Evolutionary conservation across 805 yeast species (phyloP).

Genomic region (Saccharomycopsis sp.): DNA sequence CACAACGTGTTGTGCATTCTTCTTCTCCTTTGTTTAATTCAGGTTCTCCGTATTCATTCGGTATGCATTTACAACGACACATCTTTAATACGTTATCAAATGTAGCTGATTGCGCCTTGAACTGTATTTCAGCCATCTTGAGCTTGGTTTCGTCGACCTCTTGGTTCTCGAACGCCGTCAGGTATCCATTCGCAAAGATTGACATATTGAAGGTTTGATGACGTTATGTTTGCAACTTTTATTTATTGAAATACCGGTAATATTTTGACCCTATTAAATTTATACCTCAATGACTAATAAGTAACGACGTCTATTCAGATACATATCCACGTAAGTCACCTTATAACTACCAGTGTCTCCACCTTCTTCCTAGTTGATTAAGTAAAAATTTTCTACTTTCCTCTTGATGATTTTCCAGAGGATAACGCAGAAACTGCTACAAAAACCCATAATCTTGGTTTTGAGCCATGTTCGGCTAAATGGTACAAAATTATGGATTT

Average conservation of each 20-base stretch:
- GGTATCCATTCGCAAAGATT: conserved; percentile 38
- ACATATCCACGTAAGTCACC: too few relatives aligned
- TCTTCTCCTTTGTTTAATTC: conserved; percentile 82
- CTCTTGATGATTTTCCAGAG: too few relatives aligned
- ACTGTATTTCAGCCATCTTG: conserved; percentile 61
- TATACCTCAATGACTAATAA: too few relatives aligned
- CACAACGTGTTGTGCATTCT: conserved; percentile 82
- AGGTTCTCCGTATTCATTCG: conserved; percentile 77
- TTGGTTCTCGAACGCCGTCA: conserved; percentile 35
- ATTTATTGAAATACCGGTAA: too few relatives aligned
- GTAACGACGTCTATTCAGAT: too few relatives aligned
- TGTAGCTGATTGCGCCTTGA: conserved; percentile 53
- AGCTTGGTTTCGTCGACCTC: conserved; percentile 55
- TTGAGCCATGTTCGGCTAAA: neutral
- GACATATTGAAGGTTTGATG: conserved; percentile 47
- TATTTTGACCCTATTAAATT: too few relatives aligned
- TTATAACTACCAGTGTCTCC: too few relatives aligned
- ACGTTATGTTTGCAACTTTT: too few relatives aligned
- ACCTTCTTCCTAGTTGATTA: too few relatives aligned
- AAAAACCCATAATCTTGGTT: neutral
- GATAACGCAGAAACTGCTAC: neutral
- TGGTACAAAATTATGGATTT: neutral
- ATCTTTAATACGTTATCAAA: conserved; percentile 48
- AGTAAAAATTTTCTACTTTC: neutral
- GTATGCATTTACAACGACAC: conserved; percentile 74